Percentiles rank a stretch among this genome's conserved stretches.
These are phyloP conservation scores for Cladobotryum protrusum DNA, from an alignment of 2,329 filamentous ascomycete genomes.

Conservation along the genomic window DNA sequence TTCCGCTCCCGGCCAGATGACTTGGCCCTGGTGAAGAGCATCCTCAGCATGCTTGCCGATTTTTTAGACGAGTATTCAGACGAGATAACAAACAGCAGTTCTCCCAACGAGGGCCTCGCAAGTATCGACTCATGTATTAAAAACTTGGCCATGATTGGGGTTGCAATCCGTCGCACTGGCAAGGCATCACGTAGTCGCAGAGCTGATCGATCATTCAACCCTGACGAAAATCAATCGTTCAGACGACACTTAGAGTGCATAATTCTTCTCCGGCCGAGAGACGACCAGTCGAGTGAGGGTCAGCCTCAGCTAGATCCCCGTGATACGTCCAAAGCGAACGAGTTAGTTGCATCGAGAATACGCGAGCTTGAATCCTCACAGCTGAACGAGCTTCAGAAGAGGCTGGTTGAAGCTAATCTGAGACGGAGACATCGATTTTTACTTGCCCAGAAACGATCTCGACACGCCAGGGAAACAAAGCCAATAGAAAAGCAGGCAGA, in stretches of 20 bases:
- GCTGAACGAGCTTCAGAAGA: neutral
- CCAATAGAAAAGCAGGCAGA: no score
- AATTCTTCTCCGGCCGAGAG: neutral
- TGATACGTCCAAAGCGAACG: neutral
- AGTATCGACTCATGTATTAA: constrained; percentile 6
- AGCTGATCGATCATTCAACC: neutral
- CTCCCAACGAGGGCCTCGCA: neutral
- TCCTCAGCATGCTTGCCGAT: constrained; percentile 4
- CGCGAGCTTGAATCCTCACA: neutral
- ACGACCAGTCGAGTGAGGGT: neutral
- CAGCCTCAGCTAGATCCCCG: neutral
- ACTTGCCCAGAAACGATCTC: neutral
- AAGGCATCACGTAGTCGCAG: neutral
- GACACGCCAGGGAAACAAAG: neutral
- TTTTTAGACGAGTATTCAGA: neutral
- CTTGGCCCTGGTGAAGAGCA: constrained; percentile 2
- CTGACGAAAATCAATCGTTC: neutral
- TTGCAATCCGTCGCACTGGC: constrained; percentile 9
- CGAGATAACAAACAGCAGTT: no score
- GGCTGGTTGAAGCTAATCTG: neutral
- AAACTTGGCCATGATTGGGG: constrained; percentile 3
- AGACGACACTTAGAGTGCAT: neutral
- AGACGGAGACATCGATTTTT: neutral
- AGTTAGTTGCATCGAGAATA: neutral
- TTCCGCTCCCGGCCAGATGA: constrained; percentile 4